Percentiles rank a stretch among this genome's conserved stretches.
These are phyloP conservation scores for Pseudoneurospora amorphoporcata DNA, from an alignment of 495 filamentous ascomycete species.

Conservation along the genomic window DNA sequence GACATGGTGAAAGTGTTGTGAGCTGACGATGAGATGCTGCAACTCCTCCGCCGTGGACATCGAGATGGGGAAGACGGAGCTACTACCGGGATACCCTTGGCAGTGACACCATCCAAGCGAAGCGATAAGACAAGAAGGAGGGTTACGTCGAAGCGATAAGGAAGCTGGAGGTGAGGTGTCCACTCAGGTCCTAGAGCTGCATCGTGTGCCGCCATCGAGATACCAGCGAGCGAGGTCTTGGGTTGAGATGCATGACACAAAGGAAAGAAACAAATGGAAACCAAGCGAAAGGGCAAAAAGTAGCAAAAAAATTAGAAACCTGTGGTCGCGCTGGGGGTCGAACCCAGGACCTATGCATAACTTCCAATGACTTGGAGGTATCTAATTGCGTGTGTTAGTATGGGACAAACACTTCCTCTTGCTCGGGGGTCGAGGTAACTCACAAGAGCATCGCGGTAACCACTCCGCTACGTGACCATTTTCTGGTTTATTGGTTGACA, in stretches of 20 bases:
- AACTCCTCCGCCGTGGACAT: background rate
- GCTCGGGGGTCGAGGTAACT: background rate
- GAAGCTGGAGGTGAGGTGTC: background rate
- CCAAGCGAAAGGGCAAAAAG: background rate
- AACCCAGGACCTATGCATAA: background rate
- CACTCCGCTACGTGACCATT: background rate
- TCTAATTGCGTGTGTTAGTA: background rate
- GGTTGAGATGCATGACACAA: background rate
- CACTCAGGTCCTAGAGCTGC: background rate
- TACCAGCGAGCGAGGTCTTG: background rate
- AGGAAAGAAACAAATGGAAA: background rate
- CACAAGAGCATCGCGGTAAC: background rate
- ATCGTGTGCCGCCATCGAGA: background rate
- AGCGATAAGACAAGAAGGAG: background rate
- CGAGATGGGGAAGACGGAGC: background rate
- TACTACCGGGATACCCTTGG: background rate
- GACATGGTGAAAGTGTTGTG: background rate
- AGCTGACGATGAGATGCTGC: background rate
- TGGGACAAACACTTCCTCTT: background rate
- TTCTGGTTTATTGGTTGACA: background rate
- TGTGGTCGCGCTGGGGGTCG: background rate
- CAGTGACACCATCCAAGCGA: background rate
- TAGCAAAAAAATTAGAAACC: background rate
- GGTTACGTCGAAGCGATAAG: background rate
- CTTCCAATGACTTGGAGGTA: background rate